These are phyloP conservation scores for Suillus occidentalis DNA, from an alignment of 768 basidiomycete species.

Conservation along the genomic window DNA sequence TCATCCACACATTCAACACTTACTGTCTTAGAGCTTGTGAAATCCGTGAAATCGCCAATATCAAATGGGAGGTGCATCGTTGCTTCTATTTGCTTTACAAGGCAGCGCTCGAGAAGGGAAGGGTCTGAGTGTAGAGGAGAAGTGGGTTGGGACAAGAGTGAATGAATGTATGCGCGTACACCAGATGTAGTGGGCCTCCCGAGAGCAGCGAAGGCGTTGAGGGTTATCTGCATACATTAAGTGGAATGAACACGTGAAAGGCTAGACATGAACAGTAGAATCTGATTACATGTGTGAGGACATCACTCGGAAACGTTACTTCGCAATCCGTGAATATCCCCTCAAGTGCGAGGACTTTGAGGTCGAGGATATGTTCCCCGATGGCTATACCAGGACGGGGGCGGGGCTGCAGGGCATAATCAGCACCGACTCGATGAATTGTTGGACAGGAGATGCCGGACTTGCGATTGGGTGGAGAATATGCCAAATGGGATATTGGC, in stretches of 20 bases:
- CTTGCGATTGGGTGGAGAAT: constrained; percentile 4
- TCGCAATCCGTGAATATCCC: constrained; percentile 1
- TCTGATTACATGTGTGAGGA: background rate
- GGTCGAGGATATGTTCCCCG: constrained; percentile 6
- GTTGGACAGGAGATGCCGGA: background rate
- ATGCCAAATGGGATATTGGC: constrained; percentile 8
- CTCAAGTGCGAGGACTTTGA: background rate
- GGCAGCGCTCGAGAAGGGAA: background rate
- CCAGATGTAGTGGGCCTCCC: background rate
- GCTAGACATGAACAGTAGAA: background rate
- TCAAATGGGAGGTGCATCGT: constrained; percentile 7
- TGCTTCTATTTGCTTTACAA: background rate
- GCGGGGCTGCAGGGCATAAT: background rate
- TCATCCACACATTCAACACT: background rate
- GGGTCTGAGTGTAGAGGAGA: background rate
- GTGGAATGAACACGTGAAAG: background rate
- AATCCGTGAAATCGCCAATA: constrained; percentile 9
- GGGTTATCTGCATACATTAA: background rate
- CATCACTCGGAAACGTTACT: background rate
- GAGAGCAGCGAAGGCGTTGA: constrained; percentile 7
- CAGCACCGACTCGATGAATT: background rate
- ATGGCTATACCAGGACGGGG: constrained; percentile 6
- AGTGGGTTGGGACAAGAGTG: background rate
- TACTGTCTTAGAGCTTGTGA: constrained; percentile 3
- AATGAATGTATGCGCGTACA: constrained; percentile 4